Base-by-base conservation (phyloP, 768 basidiomycete genomes). In the Mycena amicta region DNA sequence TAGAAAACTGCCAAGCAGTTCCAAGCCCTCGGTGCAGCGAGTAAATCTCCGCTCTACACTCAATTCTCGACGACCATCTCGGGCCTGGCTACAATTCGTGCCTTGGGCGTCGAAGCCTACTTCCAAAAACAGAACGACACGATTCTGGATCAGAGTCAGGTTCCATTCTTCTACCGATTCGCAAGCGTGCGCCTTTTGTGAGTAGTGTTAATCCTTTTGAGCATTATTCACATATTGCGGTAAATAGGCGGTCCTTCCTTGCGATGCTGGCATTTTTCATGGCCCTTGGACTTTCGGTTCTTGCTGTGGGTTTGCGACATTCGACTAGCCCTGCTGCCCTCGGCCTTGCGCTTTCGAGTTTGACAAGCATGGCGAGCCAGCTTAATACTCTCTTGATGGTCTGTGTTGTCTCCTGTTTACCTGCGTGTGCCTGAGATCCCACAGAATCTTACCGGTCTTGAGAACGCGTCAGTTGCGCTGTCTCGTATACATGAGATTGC, bases 401-500 rank as follows among this genome's bases (percentile, higher is more conserved):
- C 28, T 2, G 4, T 18, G 4, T 8, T 33, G 20, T 23, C 15
- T n/a, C 33, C 15, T 3, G 29, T 4, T 37, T 8, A 13, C 11
- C 15, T 3, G 18, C 20, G 4, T 26, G 5, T 16, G 22, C 13
- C n/a, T 39, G 12, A 18, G 18, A 29, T 39, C 20, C 53, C 2
- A 4, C 8, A 55, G 58, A 59, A 30, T 18, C 30, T 63, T 15
- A 39, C 57, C 27, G 27, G 26, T 25, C 53, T 63, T 12, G 62
- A 63, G 37, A 63, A 63, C 29, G 50, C 41, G 5, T 49, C 54
- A 13, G 43, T 63, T 20, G 62, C 57, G 5, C 11, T 63, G 5
- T 63, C 62, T 3, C 39, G 57, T 30, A 59, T 63, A 29, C 62
- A 63, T 28, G 62, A 63, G 25, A 59, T 63, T 18, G 52, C 58